Evolutionary conservation across 805 yeast genomes (phyloP), one percentile per base, ranked within the genome.

Genomic region (Lachancea kluyveri): DNA sequence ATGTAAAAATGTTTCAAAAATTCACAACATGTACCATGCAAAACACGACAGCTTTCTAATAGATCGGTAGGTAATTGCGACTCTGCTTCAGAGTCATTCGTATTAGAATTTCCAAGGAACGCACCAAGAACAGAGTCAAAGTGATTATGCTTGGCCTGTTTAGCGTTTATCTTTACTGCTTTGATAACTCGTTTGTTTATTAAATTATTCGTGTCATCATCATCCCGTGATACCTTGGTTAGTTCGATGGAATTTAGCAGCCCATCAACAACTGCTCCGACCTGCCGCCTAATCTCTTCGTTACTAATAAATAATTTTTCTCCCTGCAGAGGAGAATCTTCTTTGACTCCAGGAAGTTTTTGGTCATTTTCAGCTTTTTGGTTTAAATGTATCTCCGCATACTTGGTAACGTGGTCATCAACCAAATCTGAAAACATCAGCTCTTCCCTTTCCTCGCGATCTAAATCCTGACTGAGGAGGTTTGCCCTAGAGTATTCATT

Each of bases 1-100:
- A 68, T 50, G 81, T 88, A 83, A 52, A 81, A 83, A 52, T 82
- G 94, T 36, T 75, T 71, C 24, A 83, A 56, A 50, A 82, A 83
- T 52, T 82, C 94, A 21, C 78, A 67, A 3, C 88, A 74, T 0
- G 92, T 79, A 1, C 79, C 72, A 50, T 83, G 88, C 10, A 79
- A 66, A 24, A 79, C 55, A 30, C 77, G 59, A 21, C 82, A 59
- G 26, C 68, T 64, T 30, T 77, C 82, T 8, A 72, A 35, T 1
- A 65, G 40, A 8, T 50, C 57, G 4, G 32, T 32, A n/a, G 65
- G 67, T n/a, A 61, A 44, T 5, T 40, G 46, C 5, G 59, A 48
- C 30, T 48, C 53, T 2, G 54, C 45, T 26, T 62, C 65, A 5
- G 42, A 44, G 4, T 49, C 55, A 15, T 48, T 42, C 13, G 48